Evolutionary conservation across 2,329 filamentous ascomycete species (phyloP).

Genomic region (Botrytis fabae): DNA sequence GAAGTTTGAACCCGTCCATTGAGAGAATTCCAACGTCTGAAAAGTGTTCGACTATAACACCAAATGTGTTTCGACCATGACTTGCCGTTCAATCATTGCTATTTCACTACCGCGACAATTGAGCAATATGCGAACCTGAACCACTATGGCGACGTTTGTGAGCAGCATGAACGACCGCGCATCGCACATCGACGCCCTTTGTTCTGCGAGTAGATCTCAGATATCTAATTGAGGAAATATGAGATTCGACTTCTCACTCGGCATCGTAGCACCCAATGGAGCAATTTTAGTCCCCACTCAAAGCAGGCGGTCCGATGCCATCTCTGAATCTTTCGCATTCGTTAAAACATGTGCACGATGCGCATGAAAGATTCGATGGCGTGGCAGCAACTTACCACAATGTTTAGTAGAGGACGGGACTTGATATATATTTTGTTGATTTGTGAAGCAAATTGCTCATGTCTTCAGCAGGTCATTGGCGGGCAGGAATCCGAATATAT

Average conservation of each 20-base stretch:
- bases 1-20: neutral
- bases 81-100: neutral
- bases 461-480: neutral
- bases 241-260: neutral
- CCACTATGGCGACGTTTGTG: neutral
- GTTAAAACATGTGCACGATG: neutral
- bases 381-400: too few species aligned
- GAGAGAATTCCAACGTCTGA: neutral
- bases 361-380: neutral
- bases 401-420: rapidly evolving
- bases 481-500: neutral
- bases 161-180: neutral
- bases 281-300: too few species aligned
- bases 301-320: neutral
- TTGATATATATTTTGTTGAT: neutral
- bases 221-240: neutral
- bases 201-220: neutral
- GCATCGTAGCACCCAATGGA: neutral
- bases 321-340: neutral
- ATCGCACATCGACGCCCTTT: neutral
- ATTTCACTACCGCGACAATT: neutral
- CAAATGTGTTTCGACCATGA: neutral
- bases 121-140: neutral
- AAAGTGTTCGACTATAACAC: neutral
- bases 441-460: neutral